These are phyloP conservation scores for Suillus brevipes DNA, from an alignment of 768 basidiomycete species.

Conservation along the genomic window DNA sequence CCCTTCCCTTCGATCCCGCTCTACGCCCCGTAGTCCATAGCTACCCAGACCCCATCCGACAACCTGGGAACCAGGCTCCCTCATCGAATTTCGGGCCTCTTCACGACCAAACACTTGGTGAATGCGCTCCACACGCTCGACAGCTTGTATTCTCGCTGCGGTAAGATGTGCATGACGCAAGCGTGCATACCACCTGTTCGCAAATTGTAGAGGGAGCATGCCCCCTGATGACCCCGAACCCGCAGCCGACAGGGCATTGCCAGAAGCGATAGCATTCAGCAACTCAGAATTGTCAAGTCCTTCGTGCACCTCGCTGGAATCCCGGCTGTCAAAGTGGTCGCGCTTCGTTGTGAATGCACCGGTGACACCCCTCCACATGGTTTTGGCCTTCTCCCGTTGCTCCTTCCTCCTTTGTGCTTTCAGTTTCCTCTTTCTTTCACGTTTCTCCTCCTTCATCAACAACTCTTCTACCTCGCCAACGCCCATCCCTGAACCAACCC, in stretches of 20 bases:
- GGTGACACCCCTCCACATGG: slow-evolving; percentile 59
- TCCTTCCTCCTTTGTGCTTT: slow-evolving; percentile 49
- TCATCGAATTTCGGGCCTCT: slow-evolving; percentile 19
- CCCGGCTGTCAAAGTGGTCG: not conserved
- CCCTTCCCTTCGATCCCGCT: slow-evolving; percentile 31
- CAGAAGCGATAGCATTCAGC: slow-evolving; percentile 13
- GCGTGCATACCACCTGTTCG: slow-evolving; percentile 57
- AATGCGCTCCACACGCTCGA: slow-evolving; percentile 64
- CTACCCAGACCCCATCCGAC: slow-evolving; percentile 76
- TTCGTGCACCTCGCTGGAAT: not conserved
- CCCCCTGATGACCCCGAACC: not conserved
- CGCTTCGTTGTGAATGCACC: slow-evolving; percentile 41
- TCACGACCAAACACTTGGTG: slow-evolving; percentile 55
- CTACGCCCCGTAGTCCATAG: slow-evolving; percentile 48
- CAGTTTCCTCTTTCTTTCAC: slow-evolving; percentile 46
- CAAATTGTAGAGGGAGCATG: slow-evolving; percentile 25
- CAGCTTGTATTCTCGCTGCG: slow-evolving; percentile 70
- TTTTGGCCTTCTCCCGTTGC: slow-evolving; percentile 53
- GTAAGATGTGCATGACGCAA: slow-evolving; percentile 69
- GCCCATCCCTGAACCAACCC: slow-evolving; percentile 92
- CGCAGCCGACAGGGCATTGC: slow-evolving; percentile 1
- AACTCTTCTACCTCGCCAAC: slow-evolving; percentile 70
- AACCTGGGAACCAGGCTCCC: slow-evolving; percentile 30
- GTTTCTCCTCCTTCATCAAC: slow-evolving; percentile 53
- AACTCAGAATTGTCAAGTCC: slow-evolving; percentile 6